phyloP scores from a whole-genome alignment of 345 rosid species.

The Euphorbia peplus region DNA sequence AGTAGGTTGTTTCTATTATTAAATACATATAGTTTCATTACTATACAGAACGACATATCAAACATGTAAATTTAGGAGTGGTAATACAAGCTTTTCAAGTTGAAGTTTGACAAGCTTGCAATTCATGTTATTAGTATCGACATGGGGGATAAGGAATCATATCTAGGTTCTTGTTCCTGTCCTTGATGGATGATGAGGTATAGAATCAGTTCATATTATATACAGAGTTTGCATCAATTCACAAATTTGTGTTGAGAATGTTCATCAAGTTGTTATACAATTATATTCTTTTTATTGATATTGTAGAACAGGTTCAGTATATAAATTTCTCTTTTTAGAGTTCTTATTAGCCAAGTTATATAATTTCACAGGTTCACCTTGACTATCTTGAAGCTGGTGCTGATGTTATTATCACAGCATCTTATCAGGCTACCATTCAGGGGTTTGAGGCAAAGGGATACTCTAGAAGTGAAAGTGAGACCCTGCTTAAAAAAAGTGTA shows the following conservation, averaged over 20 bases:
- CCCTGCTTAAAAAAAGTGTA: slow-evolving; percentile 60
- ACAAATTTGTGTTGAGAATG: not conserved
- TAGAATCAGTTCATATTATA: not conserved
- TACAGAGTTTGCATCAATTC: not conserved
- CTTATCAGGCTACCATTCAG: slow-evolving; percentile 86
- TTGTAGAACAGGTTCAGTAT: not conserved
- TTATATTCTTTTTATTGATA: not conserved
- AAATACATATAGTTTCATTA: not conserved
- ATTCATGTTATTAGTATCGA: not conserved
- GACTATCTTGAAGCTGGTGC: slow-evolving; percentile 90
- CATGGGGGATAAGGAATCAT: too few species aligned
- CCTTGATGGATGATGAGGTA: not conserved
- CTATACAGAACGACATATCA: not conserved
- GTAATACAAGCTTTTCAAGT: not conserved
- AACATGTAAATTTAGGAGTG: not conserved
- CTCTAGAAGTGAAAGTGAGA: slow-evolving; percentile 50
- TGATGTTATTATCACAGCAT: slow-evolving; percentile 65
- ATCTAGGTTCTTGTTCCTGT: not conserved
- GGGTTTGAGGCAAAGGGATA: slow-evolving; percentile 73
- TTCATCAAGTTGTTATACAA: not conserved
- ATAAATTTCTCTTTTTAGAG: not conserved
- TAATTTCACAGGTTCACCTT: slow-evolving; percentile 59
- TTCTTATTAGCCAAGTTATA: slow-evolving; percentile 17
- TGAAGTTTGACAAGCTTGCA: not conserved
- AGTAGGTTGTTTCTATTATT: not conserved